Evolutionary conservation across 208 protist genomes (phyloP).

Genomic region (Entamoeba histolytica): DNA sequence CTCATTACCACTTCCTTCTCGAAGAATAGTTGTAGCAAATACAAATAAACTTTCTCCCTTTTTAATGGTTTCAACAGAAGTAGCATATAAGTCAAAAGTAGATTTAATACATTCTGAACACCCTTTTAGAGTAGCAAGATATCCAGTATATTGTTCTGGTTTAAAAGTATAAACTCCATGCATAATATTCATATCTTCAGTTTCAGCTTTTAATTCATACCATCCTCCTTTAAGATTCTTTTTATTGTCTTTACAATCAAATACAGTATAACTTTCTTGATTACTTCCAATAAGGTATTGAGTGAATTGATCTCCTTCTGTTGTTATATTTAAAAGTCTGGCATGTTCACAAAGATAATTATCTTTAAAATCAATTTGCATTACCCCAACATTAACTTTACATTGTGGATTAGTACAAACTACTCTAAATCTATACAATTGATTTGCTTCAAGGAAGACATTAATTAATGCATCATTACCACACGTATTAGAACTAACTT

Average conservation of each 20-base stretch:
- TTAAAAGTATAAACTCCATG: not conserved
- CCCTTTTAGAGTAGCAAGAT: not conserved
- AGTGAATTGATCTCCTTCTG: not conserved
- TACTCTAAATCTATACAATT: not conserved
- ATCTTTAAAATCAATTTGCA: not conserved
- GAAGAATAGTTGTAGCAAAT: not conserved
- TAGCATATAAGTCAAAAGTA: too few relatives aligned
- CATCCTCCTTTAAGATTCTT: not conserved
- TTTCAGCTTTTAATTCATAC: not conserved
- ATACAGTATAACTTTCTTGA: not conserved
- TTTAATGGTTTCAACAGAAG: not conserved
- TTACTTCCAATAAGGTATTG: not conserved
- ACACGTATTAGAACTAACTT: not conserved
- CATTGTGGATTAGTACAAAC: not conserved
- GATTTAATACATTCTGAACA: not conserved
- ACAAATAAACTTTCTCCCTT: not conserved
- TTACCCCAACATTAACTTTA: not conserved
- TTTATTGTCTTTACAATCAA: not conserved
- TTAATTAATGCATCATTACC: not conserved
- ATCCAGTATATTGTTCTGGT: not conserved
- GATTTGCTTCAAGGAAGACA: not conserved
- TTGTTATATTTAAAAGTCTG: not conserved
- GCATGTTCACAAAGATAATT: not conserved
- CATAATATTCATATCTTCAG: not conserved
- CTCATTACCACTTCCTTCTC: not conserved